phyloP scores from a whole-genome alignment of 768 basidiomycete species.

The Roridomyces roridus region DNA sequence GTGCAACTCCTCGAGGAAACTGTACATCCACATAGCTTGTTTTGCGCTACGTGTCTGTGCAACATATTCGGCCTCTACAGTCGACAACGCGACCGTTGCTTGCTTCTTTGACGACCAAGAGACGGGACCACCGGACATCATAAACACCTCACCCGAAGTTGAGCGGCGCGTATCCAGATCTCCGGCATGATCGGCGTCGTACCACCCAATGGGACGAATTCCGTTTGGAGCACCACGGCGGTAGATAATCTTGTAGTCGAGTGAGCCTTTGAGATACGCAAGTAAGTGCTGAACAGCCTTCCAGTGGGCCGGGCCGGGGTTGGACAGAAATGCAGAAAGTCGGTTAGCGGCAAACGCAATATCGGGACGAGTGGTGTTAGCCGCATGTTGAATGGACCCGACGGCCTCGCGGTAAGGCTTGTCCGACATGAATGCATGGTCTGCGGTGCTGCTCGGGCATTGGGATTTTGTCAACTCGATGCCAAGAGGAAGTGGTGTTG shows the following conservation, averaged over 20 bases:
- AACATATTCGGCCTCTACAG: conserved; percentile 37
- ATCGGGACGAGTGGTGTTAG: too few species aligned
- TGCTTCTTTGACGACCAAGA: conserved; percentile 40
- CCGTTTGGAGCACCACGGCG: not conserved
- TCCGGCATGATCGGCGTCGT: conserved; percentile 25
- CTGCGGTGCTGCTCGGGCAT: conserved; percentile 7
- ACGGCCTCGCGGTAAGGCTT: conserved; percentile 33
- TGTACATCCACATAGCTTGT: too few species aligned
- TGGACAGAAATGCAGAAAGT: conserved; percentile 28
- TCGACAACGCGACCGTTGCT: conserved; percentile 22
- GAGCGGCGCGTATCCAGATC: conserved; percentile 27
- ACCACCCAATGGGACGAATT: conserved; percentile 11
- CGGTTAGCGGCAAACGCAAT: conserved; percentile 29
- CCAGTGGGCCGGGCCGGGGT: conserved; percentile 41
- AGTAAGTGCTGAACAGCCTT: conserved; percentile 41
- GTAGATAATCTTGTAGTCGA: conserved; percentile 30
- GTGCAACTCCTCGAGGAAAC: conserved; percentile 25
- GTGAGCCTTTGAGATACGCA: conserved; percentile 41
- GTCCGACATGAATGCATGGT: conserved; percentile 30
- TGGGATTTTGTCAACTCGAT: conserved; percentile 17
- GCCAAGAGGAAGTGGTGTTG: conserved; percentile 32
- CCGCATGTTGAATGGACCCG: conserved; percentile 29
- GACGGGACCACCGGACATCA: conserved; percentile 32
- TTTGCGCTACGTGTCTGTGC: not conserved
- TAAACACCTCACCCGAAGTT: conserved; percentile 35